Base-by-base conservation (phyloP, 2,329 filamentous ascomycete species). In the Sporothrix humicola region DNA sequence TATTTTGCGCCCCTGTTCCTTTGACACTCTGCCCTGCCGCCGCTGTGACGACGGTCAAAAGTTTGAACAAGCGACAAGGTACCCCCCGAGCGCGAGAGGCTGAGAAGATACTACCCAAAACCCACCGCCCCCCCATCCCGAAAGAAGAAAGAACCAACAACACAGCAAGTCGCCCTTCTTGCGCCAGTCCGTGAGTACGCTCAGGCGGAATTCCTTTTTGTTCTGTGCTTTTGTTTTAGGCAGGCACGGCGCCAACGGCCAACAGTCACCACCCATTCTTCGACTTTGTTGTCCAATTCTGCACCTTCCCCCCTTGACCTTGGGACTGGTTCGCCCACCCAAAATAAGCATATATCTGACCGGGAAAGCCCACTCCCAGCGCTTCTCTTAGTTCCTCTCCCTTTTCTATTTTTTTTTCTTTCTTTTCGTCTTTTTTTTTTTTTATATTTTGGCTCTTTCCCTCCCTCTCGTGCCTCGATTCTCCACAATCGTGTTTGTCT, bases 321-420 rank as follows among this genome's bases (percentile, higher is more conserved):
- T 65, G 61, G n/a, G 37, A 61, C 59, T 46, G 37, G 37, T 15
- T 65, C 42, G 13, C 42, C 13, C 31, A 37, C 31, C 61, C 61
- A 66, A 65, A 66, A 66, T 66, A 66, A 66, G 61, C 61, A 66
- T 66, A 66, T 66, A 65, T 65, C 20, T 66, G 61, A 66, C 42
- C 61, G 42, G 61, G 61, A 48, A 3, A 48, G 61, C 42, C 61
- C 61, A 66, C 42, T 65, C 42, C 12, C 61, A 26, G 1, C 20
- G n/a, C 20, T 6, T 50, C 12, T 20, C 6, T 8, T 72, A 48
- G 6, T 48, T 23, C 6, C 17, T 65, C 46, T 42, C 54, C n/a
- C 4, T 52, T 44, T 66, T 23, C 12, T 65, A 5, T 44, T 31
- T 48, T 56, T 58, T 56, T 50, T 50, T 61, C 42, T 7, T 69